phyloP scores from a whole-genome alignment of 1,139 yeast genomes.

The Debaryomyces psychrophilus region DNA sequence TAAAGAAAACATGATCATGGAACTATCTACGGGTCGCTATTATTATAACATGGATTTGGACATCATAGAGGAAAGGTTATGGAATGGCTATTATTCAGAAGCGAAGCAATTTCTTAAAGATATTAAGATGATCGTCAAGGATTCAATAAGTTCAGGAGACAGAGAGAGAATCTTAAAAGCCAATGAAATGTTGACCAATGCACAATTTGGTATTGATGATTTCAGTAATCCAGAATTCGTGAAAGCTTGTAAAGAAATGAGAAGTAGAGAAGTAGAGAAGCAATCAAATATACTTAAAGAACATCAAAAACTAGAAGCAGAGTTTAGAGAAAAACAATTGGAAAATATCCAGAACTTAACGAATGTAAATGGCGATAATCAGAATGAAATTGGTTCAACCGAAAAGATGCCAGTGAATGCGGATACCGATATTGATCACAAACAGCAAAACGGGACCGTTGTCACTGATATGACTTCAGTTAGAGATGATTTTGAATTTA shows the following conservation, averaged over 20 bases:
- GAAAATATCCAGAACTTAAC: constrained; percentile 14
- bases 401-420: not conserved
- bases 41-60: constrained; percentile 91
- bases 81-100: constrained; percentile 96
- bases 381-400: constrained; percentile 17
- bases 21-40: constrained; percentile 69
- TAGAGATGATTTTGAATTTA: not conserved
- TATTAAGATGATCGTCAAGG: constrained; percentile 79
- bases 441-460: not conserved
- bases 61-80: constrained; percentile 87
- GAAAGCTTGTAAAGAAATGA: constrained; percentile 74
- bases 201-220: constrained; percentile 94
- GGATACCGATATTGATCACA: not conserved
- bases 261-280: constrained; percentile 65
- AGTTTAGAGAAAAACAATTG: constrained; percentile 28
- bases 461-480: not conserved
- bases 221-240: constrained; percentile 73
- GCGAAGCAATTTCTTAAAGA: constrained; percentile 89
- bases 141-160: constrained; percentile 74
- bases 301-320: constrained; percentile 31
- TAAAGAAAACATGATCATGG: constrained; percentile 71
- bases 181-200: constrained; percentile 94
- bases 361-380: not conserved
- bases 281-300: constrained; percentile 51
- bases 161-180: constrained; percentile 87